A percentile compares a stretch with the other conserved stretches of the same genome.
These are phyloP conservation scores for Penicillium sp. DNA, from an alignment of 2,329 filamentous ascomycete genomes.

Conservation along the genomic window DNA sequence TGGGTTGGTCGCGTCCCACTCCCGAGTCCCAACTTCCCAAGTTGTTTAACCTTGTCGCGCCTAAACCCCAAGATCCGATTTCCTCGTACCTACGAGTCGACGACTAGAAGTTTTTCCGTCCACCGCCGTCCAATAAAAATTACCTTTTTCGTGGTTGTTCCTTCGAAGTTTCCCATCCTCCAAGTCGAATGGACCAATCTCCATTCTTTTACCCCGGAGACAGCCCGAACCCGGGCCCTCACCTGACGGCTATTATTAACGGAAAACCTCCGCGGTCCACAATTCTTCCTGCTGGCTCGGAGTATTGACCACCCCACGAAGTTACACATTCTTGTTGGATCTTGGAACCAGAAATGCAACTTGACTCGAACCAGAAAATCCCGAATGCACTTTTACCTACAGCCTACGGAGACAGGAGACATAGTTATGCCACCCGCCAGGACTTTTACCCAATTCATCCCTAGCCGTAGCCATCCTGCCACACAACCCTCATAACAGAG, in stretches of 20 bases:
- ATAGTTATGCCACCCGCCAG: neutral
- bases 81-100: no score
- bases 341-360: neutral
- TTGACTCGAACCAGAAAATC: neutral
- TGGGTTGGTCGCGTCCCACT: neutral
- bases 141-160: neutral
- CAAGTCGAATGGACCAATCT: neutral
- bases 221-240: neutral
- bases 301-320: neutral
- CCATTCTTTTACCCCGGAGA: neutral
- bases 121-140: neutral
- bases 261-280: neutral
- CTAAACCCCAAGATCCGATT: no score
- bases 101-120: neutral
- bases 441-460: conserved; percentile 1
- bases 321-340: neutral
- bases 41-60: neutral
- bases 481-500: neutral
- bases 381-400: neutral
- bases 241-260: neutral
- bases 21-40: neutral
- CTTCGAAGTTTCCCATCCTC: neutral
- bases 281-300: neutral
- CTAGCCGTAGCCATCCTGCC: neutral
- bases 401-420: no score